Conservation (phyloP, 805 yeast genomes). For the Wickerhamomyces bisporus region DNA sequence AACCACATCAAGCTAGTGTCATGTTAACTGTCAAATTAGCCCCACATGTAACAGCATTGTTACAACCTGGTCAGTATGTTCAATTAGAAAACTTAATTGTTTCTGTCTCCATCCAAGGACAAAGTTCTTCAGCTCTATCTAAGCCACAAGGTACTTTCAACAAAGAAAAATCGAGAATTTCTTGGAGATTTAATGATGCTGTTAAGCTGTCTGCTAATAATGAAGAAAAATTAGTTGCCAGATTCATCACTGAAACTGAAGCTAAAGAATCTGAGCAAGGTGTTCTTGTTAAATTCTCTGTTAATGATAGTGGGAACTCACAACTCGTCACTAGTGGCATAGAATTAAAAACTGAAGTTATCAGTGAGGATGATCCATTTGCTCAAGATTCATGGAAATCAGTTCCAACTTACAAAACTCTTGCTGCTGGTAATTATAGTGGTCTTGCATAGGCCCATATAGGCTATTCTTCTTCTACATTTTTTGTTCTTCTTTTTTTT, state of each 20-base stretch:
- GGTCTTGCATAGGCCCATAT: constrained; percentile 25
- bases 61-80: constrained; percentile 33
- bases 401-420: constrained; percentile 28
- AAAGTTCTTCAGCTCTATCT: constrained; percentile 71
- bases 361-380: constrained; percentile 34
- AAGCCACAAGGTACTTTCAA: constrained; percentile 91
- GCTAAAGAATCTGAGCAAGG: constrained; percentile 76
- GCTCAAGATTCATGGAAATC: constrained; percentile 30
- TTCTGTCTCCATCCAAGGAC: constrained; percentile 55
- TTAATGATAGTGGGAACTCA: constrained; percentile 39
- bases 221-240: constrained; percentile 75
- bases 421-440: constrained; percentile 33
- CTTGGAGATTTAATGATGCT: constrained; percentile 65
- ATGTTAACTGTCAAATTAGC: constrained; percentile 64
- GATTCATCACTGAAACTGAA: constrained; percentile 70
- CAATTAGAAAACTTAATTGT: constrained; percentile 34
- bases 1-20: constrained; percentile 77
- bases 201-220: constrained; percentile 28
- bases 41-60: constrained; percentile 34
- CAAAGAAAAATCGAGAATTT: constrained; percentile 77
- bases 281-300: constrained; percentile 60
- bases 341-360: constrained; percentile 32
- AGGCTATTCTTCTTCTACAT: background rate
- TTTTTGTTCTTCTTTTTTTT: background rate
- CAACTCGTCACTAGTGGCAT: constrained; percentile 38